phyloP scores from a whole-genome alignment of 768 basidiomycete genomes.

The Russula compacta region DNA sequence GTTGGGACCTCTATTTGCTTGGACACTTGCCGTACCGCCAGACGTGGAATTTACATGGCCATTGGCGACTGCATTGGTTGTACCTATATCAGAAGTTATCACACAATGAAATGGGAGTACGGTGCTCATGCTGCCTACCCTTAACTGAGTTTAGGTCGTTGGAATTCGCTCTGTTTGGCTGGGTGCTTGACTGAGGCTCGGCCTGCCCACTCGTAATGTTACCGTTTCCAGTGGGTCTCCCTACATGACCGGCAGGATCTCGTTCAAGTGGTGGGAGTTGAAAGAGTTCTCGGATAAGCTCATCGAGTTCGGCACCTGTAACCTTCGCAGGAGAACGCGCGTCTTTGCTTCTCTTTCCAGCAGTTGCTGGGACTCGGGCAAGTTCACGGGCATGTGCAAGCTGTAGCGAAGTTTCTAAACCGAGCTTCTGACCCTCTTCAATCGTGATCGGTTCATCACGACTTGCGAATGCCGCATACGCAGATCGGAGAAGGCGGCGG shows the following conservation, averaged over 20 bases:
- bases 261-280: neutral
- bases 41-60: neutral
- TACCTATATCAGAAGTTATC: neutral
- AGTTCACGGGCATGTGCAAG: slow-evolving; percentile 48
- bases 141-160: neutral
- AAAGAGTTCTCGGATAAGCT: slow-evolving; percentile 15
- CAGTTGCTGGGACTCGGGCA: neutral
- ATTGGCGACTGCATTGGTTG: neutral
- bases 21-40: neutral
- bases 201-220: neutral
- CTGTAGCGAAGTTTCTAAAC: slow-evolving; percentile 44
- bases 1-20: slow-evolving; percentile 1
- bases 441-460: slow-evolving; percentile 43
- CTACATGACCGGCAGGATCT: neutral
- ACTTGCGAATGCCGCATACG: slow-evolving; percentile 44
- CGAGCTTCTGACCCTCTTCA: slow-evolving; percentile 50
- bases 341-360: neutral
- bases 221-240: neutral
- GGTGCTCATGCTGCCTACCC: slow-evolving; percentile 9
- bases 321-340: neutral
- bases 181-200: neutral
- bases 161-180: neutral
- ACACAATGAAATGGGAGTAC: neutral
- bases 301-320: slow-evolving; percentile 7
- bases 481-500: slow-evolving; percentile 38